Percentiles rank a stretch among this genome's conserved stretches.
Conservation (phyloP, 306 rosid genomes). For the Cicer arietinum region DNA sequence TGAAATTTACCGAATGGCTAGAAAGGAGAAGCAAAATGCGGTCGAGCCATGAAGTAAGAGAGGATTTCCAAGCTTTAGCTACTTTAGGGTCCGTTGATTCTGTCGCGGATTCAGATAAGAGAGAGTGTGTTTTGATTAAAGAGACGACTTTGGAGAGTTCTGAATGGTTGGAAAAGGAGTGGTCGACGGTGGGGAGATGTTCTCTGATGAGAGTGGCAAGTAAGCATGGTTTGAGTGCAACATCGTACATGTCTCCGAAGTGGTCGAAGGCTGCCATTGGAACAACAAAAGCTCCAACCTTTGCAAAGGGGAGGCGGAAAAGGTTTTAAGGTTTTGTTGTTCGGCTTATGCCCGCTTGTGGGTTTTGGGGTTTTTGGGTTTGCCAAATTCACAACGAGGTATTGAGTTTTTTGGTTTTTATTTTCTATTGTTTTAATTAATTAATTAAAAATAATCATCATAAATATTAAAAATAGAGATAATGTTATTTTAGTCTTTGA, state of each 20-base stretch:
- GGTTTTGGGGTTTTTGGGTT: not conserved
- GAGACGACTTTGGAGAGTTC: conserved; percentile 59
- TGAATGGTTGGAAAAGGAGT: conserved; percentile 48
- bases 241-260: conserved; percentile 66
- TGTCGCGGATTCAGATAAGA: conserved; percentile 58
- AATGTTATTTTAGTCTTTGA: too few species aligned
- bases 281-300: not conserved
- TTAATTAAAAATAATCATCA: too few species aligned
- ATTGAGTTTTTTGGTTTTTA: too few species aligned
- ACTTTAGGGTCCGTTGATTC: conserved; percentile 50
- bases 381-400: too few species aligned
- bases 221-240: conserved; percentile 73
- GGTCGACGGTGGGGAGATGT: conserved; percentile 56
- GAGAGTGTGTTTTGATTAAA: conserved; percentile 61
- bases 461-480: too few species aligned
- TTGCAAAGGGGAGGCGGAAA: too few species aligned
- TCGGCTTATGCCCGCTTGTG: not conserved
- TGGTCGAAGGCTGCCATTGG: conserved; percentile 71
- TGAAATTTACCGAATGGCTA: conserved; percentile 56
- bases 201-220: conserved; percentile 60
- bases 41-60: conserved; percentile 72
- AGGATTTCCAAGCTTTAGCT: conserved; percentile 63
- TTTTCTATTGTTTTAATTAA: too few species aligned
- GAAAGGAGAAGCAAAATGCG: conserved; percentile 61
- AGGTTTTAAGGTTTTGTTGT: not conserved